Evolutionary conservation across 2,329 filamentous ascomycete species (phyloP).

Genomic region (Colletotrichum sp.): DNA sequence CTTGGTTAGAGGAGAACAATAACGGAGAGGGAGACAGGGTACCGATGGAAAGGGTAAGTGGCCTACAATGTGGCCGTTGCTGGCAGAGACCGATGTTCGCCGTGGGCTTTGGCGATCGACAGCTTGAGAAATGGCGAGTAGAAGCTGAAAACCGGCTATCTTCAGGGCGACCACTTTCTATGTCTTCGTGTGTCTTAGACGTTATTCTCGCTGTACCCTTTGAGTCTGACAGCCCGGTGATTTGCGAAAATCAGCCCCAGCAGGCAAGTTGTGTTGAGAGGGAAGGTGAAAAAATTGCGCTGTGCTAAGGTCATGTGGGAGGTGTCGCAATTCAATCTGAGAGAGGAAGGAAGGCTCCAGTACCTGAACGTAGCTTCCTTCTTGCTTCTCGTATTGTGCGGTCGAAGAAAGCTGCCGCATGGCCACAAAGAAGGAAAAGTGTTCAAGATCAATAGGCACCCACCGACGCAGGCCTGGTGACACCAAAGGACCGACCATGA

Average conservation of each 20-base stretch:
- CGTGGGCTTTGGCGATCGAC: background rate
- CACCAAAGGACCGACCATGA: background rate
- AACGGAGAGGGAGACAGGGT: background rate
- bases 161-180: background rate
- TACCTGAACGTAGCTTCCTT: background rate
- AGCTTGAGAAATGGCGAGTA: background rate
- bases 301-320: background rate
- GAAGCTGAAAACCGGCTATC: background rate
- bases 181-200: background rate
- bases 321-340: background rate
- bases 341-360: background rate
- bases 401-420: background rate
- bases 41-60: accelerated
- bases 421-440: background rate
- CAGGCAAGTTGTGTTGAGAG: accelerated
- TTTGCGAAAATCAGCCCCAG: background rate
- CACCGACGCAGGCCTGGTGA: background rate
- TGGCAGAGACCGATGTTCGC: background rate
- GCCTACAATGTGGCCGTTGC: background rate
- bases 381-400: background rate
- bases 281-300: background rate
- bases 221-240: background rate
- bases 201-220: accelerated
- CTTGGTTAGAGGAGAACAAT: background rate
- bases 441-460: background rate